Percentiles rank a stretch among this genome's conserved stretches.
Evolutionary conservation across 306 rosid genomes (phyloP).

Genomic region (Mucuna pruriens): DNA sequence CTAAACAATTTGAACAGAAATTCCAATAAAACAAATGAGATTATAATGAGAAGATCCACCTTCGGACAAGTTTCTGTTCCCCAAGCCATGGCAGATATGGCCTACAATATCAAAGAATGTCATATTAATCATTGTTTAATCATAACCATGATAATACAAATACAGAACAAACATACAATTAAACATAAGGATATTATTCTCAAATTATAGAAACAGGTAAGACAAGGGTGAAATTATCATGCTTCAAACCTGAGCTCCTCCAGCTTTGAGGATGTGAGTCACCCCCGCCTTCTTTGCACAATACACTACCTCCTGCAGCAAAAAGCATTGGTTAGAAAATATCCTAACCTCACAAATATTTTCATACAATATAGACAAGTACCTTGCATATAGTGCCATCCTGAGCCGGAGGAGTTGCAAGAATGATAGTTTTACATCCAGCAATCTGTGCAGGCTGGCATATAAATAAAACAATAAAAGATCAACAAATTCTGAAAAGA

Average conservation of each 20-base stretch:
- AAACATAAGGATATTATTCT: neutral
- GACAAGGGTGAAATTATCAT: neutral
- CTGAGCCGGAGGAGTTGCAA: conserved; percentile 83
- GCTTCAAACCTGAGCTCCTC: conserved; percentile 86
- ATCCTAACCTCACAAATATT: conserved; percentile 6
- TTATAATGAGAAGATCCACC: conserved; percentile 42
- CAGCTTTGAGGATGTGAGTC: conserved; percentile 87
- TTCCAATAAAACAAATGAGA: neutral
- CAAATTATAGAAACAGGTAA: neutral
- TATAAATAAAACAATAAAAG: conserved; percentile 8
- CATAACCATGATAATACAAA: neutral
- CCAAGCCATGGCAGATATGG: conserved; percentile 92
- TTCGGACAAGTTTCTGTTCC: conserved; percentile 91
- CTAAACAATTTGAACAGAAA: neutral
- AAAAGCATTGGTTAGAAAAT: conserved; percentile 25
- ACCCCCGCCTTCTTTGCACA: conserved; percentile 97
- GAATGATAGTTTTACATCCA: conserved; percentile 79
- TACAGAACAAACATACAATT: neutral
- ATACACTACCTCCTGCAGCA: conserved; percentile 79
- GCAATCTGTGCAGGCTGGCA: conserved; percentile 91
- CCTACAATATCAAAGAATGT: conserved; percentile 47
- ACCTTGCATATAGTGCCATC: conserved; percentile 90
- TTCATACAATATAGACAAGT: conserved; percentile 23
- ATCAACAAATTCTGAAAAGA: conserved; percentile 31
- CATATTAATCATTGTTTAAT: conserved; percentile 9